A percentile compares a stretch with the other conserved stretches of the same genome.
Evolutionary conservation across 495 filamentous ascomycete species (phyloP).

Genomic region (Lophium mytilinum): DNA sequence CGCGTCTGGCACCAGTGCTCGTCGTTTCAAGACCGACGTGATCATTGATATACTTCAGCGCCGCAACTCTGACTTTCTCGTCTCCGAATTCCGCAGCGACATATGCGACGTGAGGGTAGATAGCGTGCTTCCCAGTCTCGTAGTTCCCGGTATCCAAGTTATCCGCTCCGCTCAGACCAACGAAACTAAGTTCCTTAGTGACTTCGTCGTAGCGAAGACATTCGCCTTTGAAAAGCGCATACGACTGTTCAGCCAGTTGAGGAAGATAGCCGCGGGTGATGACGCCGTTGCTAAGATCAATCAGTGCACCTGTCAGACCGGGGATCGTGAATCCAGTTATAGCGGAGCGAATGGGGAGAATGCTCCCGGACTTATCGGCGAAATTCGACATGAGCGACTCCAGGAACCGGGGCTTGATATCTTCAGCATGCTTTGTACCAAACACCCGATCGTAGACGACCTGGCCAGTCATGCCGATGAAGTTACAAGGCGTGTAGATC

Average conservation of each 20-base stretch:
- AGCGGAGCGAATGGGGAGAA: slow-evolving; percentile 13
- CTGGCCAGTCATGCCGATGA: slow-evolving; percentile 10
- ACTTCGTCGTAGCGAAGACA: neutral
- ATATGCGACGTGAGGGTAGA: slow-evolving; percentile 3
- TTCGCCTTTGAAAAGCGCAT: slow-evolving; percentile 5
- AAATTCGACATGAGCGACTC: slow-evolving; percentile 8
- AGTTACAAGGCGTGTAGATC: slow-evolving; percentile 14
- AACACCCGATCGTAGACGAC: slow-evolving; percentile 4
- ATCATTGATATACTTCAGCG: slow-evolving; percentile 2
- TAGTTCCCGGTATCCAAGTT: slow-evolving; percentile 11
- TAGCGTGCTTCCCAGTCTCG: slow-evolving; percentile 4
- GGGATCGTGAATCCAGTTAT: slow-evolving; percentile 16
- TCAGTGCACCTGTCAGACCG: slow-evolving; percentile 6
- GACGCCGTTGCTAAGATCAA: slow-evolving; percentile 8
- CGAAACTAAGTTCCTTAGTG: neutral
- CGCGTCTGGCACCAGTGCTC: slow-evolving; percentile 2
- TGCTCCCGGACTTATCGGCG: slow-evolving; percentile 11
- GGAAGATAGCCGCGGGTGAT: slow-evolving; percentile 10
- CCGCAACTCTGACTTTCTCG: neutral
- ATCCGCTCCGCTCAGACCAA: slow-evolving; percentile 6
- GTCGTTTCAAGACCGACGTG: slow-evolving; percentile 4
- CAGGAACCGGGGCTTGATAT: slow-evolving; percentile 10
- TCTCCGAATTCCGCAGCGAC: slow-evolving; percentile 10
- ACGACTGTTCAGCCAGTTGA: slow-evolving; percentile 8
- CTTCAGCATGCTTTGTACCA: neutral